Evolutionary conservation across 345 rosid species (phyloP).

Genomic region (Ceriops tagal): DNA sequence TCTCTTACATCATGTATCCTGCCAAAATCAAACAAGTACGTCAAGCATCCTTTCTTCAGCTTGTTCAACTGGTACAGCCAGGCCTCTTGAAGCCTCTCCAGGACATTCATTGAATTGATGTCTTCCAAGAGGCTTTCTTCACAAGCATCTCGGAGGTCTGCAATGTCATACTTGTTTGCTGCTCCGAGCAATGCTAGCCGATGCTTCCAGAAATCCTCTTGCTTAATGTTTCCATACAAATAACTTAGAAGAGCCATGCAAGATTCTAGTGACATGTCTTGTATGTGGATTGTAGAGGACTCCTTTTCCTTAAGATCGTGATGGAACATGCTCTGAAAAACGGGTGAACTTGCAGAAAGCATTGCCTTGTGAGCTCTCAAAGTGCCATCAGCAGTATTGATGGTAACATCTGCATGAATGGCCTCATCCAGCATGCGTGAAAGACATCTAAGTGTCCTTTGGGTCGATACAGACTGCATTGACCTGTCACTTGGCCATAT

Average conservation of each 20-base stretch:
- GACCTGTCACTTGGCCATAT: conserved; percentile 67
- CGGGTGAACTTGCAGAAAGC: conserved; percentile 81
- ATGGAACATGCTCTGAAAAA: conserved; percentile 85
- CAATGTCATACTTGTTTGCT: conserved; percentile 78
- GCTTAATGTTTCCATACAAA: conserved; percentile 75
- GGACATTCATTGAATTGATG: conserved; percentile 72
- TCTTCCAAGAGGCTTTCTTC: conserved; percentile 91
- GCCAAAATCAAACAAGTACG: conserved; percentile 81
- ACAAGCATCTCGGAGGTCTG: conserved; percentile 66
- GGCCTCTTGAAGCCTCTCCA: conserved; percentile 85
- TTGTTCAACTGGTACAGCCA: conserved; percentile 85
- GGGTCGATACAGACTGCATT: conserved; percentile 55
- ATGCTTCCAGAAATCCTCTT: conserved; percentile 92
- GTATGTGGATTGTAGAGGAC: conserved; percentile 70
- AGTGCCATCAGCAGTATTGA: conserved; percentile 71
- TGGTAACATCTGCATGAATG: conserved; percentile 69
- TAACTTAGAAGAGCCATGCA: conserved; percentile 76
- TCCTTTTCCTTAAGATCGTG: conserved; percentile 90
- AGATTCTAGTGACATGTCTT: conserved; percentile 80
- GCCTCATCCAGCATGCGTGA: conserved; percentile 85
- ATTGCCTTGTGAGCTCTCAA: conserved; percentile 81
- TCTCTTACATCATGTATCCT: conserved; percentile 82
- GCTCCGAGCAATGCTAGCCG: conserved; percentile 69
- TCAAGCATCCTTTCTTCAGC: conserved; percentile 81
- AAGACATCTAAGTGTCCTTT: conserved; percentile 66